Base-by-base conservation (phyloP, 805 yeast genomes). In the Pichia deserticola region DNA sequence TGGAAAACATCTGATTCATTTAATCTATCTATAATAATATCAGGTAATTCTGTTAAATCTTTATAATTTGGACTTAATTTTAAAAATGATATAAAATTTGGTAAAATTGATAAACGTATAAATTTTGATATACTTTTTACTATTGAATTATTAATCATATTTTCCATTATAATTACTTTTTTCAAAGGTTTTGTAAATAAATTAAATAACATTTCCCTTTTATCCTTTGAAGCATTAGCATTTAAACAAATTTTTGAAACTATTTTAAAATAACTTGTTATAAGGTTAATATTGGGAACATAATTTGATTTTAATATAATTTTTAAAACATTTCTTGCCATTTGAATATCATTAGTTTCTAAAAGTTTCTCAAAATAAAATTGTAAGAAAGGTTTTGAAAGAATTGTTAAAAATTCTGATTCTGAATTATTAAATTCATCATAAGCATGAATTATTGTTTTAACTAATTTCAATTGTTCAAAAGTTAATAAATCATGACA, bases 181-280 rank as follows among this genome's bases (percentile, higher is more conserved):
- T 55, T 55, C 32, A 58, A 37, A n/a, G 59, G 55, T 7, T 45
- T 30, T 1, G 61, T 45, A 34, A 59, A 56, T 9, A 59, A 57
- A 48, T 57, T 62, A 48, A 63, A 64, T 8, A 64, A 45, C 38
- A 59, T 36, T 41, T 47, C 55, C 36, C 57, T 55, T 34, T 58
- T 56, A 6, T 42, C 45, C 28, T 47, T 47, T 5, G 48, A 44
- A 1, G 60, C 48, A 35, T 59, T 44, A 15, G 62, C 44, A 3
- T 55, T 45, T 2, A 34, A 15, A 25, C 61, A 56, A 8, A 51
- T 45, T 1, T 44, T 30, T 5, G 54, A 45, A 1, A 60, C 47
- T 13, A 61, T 40, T 10, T 35, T 13, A 10, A 59, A 27, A 36
- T 64, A 64, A 1, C 49, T 37, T 11, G 52, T 50, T 5, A 59